A percentile compares a stretch with the other conserved stretches of the same genome.
phyloP scores from a whole-genome alignment of 768 basidiomycete species.

The Collybiopsis luxurians region DNA sequence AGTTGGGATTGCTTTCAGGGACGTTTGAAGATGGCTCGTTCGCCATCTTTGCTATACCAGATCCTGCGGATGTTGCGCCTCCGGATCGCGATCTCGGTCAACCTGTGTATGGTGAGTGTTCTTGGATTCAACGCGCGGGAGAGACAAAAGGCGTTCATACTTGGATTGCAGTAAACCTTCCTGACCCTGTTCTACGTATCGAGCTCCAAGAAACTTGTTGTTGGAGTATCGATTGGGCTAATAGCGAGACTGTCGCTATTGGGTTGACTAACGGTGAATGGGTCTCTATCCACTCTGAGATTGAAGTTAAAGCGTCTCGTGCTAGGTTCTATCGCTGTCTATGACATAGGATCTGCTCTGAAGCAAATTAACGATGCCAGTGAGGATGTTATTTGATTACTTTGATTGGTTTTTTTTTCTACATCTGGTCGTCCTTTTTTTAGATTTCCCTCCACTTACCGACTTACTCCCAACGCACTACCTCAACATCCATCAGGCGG shows the following conservation, averaged over 20 bases:
- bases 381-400: constrained; percentile 23
- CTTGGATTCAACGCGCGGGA: no score
- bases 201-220: constrained; percentile 75
- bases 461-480: constrained; percentile 69
- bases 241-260: constrained; percentile 76
- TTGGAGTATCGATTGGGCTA: constrained; percentile 87
- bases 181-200: constrained; percentile 67
- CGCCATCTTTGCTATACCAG: constrained; percentile 75
- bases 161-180: constrained; percentile 54
- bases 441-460: constrained; percentile 10
- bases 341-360: constrained; percentile 47
- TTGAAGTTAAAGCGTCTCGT: neutral
- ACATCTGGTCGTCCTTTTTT: no score
- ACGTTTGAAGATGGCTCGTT: constrained; percentile 87
- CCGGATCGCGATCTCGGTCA: constrained; percentile 21
- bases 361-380: constrained; percentile 27
- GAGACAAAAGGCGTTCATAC: no score
- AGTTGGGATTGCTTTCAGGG: constrained; percentile 82
- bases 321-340: constrained; percentile 55
- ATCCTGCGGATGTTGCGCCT: constrained; percentile 54
- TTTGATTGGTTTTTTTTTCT: no score
- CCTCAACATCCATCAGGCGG: constrained; percentile 72
- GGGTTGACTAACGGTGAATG: constrained; percentile 78
- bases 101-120: constrained; percentile 51
- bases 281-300: neutral